phyloP scores from a whole-genome alignment of 768 basidiomycete species.

The Pleurotus salmoneostramineus region DNA sequence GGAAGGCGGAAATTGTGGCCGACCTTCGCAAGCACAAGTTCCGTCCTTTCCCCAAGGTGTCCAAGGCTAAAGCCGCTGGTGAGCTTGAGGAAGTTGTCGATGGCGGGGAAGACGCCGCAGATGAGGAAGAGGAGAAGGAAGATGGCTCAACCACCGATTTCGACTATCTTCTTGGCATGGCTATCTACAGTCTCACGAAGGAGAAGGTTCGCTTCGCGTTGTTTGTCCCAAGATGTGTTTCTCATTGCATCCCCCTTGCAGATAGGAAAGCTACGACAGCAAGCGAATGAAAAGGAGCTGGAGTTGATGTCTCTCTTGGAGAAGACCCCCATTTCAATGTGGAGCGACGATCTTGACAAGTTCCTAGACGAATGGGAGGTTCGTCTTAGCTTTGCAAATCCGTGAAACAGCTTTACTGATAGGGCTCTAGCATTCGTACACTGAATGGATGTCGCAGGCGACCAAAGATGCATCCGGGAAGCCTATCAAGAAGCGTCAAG shows the following conservation, averaged over 20 bases:
- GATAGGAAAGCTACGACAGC: slow-evolving; percentile 82
- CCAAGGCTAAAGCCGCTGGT: slow-evolving; percentile 61
- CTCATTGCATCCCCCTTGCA: slow-evolving; percentile 21
- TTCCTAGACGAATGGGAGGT: slow-evolving; percentile 88
- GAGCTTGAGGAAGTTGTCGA: slow-evolving; percentile 60
- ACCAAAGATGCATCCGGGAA: slow-evolving; percentile 40
- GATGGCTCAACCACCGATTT: slow-evolving; percentile 58
- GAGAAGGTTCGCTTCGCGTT: slow-evolving; percentile 64
- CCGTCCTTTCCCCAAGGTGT: slow-evolving; percentile 84
- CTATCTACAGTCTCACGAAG: slow-evolving; percentile 91
- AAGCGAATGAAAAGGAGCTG: slow-evolving; percentile 76
- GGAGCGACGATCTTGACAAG: slow-evolving; percentile 84
- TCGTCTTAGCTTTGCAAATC: slow-evolving; percentile 19
- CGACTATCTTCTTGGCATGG: slow-evolving; percentile 93
- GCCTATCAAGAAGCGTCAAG: slow-evolving; percentile 33
- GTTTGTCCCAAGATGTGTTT: neutral
- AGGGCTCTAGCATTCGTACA: slow-evolving; percentile 35
- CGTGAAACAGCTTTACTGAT: neutral
- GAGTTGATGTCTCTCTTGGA: slow-evolving; percentile 79
- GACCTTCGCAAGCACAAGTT: slow-evolving; percentile 85
- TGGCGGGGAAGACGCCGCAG: slow-evolving; percentile 46
- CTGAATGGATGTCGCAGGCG: slow-evolving; percentile 41
- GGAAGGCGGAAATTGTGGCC: slow-evolving; percentile 78
- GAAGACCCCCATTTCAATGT: slow-evolving; percentile 76
- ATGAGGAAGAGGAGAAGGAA: slow-evolving; percentile 25